These are phyloP conservation scores for Fusarium graminum DNA, from an alignment of 2,329 filamentous ascomycete species.

Conservation along the genomic window DNA sequence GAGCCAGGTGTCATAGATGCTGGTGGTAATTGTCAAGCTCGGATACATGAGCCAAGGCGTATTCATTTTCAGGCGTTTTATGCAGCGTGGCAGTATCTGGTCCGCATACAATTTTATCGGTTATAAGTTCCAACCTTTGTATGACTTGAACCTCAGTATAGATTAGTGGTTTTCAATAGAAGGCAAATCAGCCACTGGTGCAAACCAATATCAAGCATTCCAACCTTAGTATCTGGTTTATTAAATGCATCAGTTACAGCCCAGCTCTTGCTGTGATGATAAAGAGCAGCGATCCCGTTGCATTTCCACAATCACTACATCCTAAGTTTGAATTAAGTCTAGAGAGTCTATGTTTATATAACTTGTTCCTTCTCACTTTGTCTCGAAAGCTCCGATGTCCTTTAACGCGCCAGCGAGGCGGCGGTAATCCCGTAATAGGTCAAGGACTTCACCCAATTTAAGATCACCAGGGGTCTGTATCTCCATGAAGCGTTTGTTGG, in stretches of 20 bases:
- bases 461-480: conserved; percentile 77
- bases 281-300: background rate
- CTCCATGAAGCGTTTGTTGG: conserved; percentile 80
- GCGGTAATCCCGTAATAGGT: conserved; percentile 80
- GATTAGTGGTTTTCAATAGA: conserved; percentile 23
- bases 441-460: conserved; percentile 78
- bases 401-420: conserved; percentile 75
- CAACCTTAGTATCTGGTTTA: background rate
- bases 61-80: conserved; percentile 11
- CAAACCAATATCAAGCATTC: conserved; percentile 7
- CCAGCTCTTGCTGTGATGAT: background rate
- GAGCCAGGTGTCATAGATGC: conserved; percentile 2
- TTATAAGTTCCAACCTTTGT: background rate
- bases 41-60: background rate
- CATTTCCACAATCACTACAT: conserved; percentile 11
- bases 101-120: background rate
- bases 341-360: conserved; percentile 20
- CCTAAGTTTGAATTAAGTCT: conserved; percentile 25
- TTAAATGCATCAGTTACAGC: background rate
- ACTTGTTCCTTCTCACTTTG: conserved; percentile 48
- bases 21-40: conserved; percentile 3
- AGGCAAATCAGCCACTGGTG: conserved; percentile 19
- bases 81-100: conserved; percentile 9
- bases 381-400: conserved; percentile 71
- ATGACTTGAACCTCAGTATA: conserved; percentile 7